Conservation (phyloP, 1,284 basidiomycete species). For the Pholiota adiposa region DNA sequence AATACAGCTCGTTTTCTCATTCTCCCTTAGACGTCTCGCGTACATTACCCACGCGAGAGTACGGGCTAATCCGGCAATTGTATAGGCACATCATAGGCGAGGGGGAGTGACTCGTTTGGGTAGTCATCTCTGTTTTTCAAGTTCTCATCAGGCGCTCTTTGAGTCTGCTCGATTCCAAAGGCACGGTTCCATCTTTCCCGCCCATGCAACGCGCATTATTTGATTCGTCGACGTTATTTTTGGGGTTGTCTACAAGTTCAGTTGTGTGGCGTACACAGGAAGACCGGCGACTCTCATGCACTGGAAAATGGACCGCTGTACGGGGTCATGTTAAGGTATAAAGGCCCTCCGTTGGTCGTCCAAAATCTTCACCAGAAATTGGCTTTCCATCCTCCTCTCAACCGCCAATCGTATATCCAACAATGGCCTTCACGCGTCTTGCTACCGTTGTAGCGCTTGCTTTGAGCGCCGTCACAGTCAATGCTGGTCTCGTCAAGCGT, state of each 20-base stretch:
- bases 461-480: conserved; percentile 10
- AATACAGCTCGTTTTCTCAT: too few species aligned
- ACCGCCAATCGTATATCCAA: neutral
- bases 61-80: neutral
- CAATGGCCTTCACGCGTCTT: conserved; percentile 22
- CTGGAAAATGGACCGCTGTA: neutral
- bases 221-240: neutral
- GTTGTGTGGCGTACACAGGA: neutral
- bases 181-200: neutral
- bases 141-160: neutral
- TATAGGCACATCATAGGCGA: neutral
- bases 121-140: neutral
- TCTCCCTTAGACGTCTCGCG: too few species aligned
- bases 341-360: neutral
- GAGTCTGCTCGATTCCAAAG: neutral
- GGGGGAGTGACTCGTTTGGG: neutral
- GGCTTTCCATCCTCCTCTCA: neutral
- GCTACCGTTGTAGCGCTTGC: conserved; percentile 14
- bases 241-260: neutral
- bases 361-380: neutral
- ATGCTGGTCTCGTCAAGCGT: conserved; percentile 23
- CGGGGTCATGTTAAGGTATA: neutral
- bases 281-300: neutral
- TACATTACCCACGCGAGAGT: too few species aligned
- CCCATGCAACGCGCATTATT: neutral